Conservation (phyloP, 495 filamentous ascomycete genomes). For the Lepraria neglecta region DNA sequence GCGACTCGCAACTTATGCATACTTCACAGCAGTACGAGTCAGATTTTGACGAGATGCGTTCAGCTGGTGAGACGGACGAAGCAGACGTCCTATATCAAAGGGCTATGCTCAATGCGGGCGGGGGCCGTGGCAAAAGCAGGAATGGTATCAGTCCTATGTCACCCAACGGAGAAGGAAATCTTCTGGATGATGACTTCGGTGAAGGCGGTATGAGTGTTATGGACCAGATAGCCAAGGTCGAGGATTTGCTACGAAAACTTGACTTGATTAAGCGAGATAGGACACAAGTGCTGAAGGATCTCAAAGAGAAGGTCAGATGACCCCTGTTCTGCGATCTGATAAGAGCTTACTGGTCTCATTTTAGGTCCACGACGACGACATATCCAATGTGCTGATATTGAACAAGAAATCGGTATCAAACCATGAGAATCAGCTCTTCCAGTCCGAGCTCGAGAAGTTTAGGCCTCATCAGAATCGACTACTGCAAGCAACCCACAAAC, state of each 20-base stretch:
- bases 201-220: constrained; percentile 71
- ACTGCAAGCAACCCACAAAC: constrained; percentile 88
- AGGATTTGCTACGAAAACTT: constrained; percentile 85
- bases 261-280: constrained; percentile 88
- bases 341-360: constrained; percentile 29
- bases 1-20: constrained; percentile 76
- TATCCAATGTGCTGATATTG: constrained; percentile 90
- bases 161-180: constrained; percentile 58
- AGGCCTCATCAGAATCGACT: constrained; percentile 86
- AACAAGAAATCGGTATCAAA: constrained; percentile 92
- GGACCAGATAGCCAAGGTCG: constrained; percentile 83
- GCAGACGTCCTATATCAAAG: constrained; percentile 83
- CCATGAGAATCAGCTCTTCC: constrained; percentile 85
- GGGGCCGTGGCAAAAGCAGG: constrained; percentile 54
- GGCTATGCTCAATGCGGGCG: constrained; percentile 64
- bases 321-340: background rate
- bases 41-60: constrained; percentile 93
- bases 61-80: constrained; percentile 80
- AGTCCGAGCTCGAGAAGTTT: constrained; percentile 93
- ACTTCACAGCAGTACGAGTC: constrained; percentile 77
- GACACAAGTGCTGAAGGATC: constrained; percentile 84
- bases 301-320: constrained; percentile 82
- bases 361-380: constrained; percentile 91
- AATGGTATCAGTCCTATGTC: constrained; percentile 55
- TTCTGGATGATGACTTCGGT: constrained; percentile 87